A percentile compares a stretch with the other conserved stretches of the same genome.
phyloP scores from a whole-genome alignment of 2,329 filamentous ascomycete species.

The Aphanocladium album region DNA sequence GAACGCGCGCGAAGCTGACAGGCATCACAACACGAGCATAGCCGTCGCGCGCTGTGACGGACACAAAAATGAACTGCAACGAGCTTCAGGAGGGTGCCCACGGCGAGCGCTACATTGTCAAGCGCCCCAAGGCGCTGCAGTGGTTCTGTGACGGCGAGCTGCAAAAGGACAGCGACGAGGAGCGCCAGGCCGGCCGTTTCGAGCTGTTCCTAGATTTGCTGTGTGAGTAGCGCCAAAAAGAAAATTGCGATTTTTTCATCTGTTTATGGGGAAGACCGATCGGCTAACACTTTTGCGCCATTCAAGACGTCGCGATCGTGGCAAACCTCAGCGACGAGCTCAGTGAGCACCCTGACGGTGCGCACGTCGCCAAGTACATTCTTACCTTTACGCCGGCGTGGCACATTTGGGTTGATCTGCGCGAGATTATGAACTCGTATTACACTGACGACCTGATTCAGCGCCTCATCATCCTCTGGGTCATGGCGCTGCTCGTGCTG shows the following conservation, averaged over 20 bases:
- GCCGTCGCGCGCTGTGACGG: background rate
- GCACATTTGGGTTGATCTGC: constrained; percentile 46
- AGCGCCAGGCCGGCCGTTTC: constrained; percentile 41
- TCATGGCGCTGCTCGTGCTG: constrained; percentile 44
- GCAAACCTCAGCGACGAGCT: constrained; percentile 46
- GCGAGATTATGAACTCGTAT: constrained; percentile 48
- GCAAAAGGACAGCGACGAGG: constrained; percentile 36
- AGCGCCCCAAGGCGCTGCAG: constrained; percentile 36
- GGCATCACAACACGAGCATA: background rate
- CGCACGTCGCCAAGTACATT: constrained; percentile 42
- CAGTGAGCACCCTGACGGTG: constrained; percentile 39
- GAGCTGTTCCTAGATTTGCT: constrained; percentile 46
- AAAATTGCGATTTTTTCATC: no score
- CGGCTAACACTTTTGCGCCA: background rate
- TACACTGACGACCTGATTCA: constrained; percentile 46
- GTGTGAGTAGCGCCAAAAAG: constrained; percentile 24
- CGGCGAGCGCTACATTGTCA: constrained; percentile 30
- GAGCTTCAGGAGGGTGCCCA: constrained; percentile 28
- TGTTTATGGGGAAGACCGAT: no score
- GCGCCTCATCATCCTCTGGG: constrained; percentile 43
- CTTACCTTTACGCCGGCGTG: constrained; percentile 44
- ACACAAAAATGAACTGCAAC: constrained; percentile 30
- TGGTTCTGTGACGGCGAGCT: constrained; percentile 41
- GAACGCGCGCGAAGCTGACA: background rate
- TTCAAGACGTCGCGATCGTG: constrained; percentile 40